These are phyloP conservation scores for Sisymbrium altissimum DNA, from an alignment of 345 rosid genomes.

Conservation along the genomic window DNA sequence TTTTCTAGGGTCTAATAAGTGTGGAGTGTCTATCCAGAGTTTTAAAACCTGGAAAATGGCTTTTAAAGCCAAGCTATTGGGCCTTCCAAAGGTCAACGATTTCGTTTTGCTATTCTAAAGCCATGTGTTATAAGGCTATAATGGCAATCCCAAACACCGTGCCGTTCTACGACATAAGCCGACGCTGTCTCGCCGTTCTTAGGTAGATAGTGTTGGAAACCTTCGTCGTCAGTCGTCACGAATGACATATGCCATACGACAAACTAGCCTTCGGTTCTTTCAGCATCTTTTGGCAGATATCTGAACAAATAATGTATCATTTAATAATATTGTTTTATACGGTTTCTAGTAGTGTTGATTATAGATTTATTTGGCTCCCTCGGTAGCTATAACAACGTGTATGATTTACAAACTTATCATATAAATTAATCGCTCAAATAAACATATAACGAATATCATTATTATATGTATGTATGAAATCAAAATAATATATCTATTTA, in stretches of 20 bases:
- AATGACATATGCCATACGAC: slow-evolving; percentile 30
- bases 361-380: not conserved
- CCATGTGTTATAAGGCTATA: not conserved
- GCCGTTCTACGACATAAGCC: not conserved
- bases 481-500: slow-evolving; percentile 22
- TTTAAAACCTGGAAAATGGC: not conserved
- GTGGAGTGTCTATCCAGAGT: not conserved
- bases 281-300: slow-evolving; percentile 10
- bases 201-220: not conserved
- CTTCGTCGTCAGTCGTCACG: slow-evolving; percentile 15
- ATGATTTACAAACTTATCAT: not conserved
- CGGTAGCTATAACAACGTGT: slow-evolving; percentile 2
- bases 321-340: not conserved
- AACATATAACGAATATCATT: not conserved
- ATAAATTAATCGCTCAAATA: not conserved
- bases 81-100: not conserved
- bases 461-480: not conserved
- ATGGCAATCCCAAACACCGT: not conserved
- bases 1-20: too few relatives aligned
- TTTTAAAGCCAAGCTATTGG: not conserved
- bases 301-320: slow-evolving; percentile 17
- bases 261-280: not conserved
- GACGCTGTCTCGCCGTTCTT: not conserved
- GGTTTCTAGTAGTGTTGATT: not conserved
- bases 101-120: too few relatives aligned